Base-by-base conservation (phyloP, 805 yeast species). In the Kregervanrija pseudodelftensis region DNA sequence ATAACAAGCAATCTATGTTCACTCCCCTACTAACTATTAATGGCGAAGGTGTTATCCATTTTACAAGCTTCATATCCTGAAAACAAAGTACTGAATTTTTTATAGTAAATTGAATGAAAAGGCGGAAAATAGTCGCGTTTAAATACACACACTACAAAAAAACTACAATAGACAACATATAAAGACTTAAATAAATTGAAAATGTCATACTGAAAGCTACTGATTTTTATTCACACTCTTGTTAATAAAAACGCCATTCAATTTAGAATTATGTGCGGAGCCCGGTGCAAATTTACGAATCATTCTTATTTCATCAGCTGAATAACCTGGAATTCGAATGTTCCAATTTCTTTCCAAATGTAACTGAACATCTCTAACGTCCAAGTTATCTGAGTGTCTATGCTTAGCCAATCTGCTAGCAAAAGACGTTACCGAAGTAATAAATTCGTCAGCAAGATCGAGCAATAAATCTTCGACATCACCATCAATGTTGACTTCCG, bases 381-480 rank as follows among this genome's bases (percentile, higher is more conserved):
- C 98, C 22, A 93, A 69, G 33, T 83, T 77, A 48, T 91, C 96
- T 7, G 87, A 79, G 58, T 86, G 88, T 54, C 99, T 76, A 60
- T 91, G 97, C 61, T 93, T 93, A 16, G 99, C 98, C 52, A 93
- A 71, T 44, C 95, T 77, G 60, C 98, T 91, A 1, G 98, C 96
- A 68, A 93, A 93, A 2, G 88, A 73, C 0, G 97, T 89, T 2
- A 95, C 96, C 40, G 86, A 82, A 8, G 85, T 77, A 12, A 93
- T 93, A 59, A 93, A 93, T 59, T 93, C 98, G 64, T 93, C 99
- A 0, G 99, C 97, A 40, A 93, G 68, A 63, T 93, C 99, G 37
- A 93, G 70, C 33, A 93, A 67, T 35, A 93, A 67, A 54, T 91
- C 98, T 63, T 90, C 96, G 13, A 88, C 95, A 64, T 93, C 97